phyloP scores from a whole-genome alignment of 106 monocot genomes.

The Phalaenopsis equestris region DNA sequence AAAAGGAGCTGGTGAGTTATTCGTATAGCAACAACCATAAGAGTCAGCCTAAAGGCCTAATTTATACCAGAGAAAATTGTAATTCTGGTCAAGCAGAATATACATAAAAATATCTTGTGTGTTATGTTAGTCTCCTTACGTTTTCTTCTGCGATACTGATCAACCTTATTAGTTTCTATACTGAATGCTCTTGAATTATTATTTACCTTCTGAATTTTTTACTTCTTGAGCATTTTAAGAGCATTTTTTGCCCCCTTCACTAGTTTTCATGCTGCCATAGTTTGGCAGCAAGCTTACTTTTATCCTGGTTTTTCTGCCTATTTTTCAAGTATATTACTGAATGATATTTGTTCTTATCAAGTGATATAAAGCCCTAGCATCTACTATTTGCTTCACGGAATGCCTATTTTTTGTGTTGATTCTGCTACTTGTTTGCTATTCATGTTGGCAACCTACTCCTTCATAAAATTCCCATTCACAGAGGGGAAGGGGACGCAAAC shows the following conservation, averaged over 20 bases:
- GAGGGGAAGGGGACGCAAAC: not conserved
- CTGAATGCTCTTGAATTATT: not conserved
- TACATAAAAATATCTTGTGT: not conserved
- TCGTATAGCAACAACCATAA: not conserved
- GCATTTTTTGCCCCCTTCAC: not conserved
- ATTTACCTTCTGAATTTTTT: not conserved
- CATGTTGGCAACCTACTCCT: not conserved
- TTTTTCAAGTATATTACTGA: not conserved
- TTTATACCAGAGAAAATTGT: no score
- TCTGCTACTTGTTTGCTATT: not conserved
- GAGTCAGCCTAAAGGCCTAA: not conserved
- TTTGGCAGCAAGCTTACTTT: not conserved
- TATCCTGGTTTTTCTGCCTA: not conserved
- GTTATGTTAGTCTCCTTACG: not conserved
- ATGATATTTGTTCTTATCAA: not conserved
- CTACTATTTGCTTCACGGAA: not conserved
- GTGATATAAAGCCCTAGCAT: not conserved
- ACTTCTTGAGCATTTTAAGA: not conserved
- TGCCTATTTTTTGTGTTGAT: not conserved
- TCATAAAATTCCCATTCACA: no score
- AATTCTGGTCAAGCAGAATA: not conserved
- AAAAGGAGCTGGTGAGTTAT: constrained; percentile 78
- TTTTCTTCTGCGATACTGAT: not conserved
- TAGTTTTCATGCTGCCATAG: not conserved
- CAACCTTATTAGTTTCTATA: not conserved